Conservation (phyloP, 2,329 filamentous ascomycete species). For the Fusarium kyushuense region DNA sequence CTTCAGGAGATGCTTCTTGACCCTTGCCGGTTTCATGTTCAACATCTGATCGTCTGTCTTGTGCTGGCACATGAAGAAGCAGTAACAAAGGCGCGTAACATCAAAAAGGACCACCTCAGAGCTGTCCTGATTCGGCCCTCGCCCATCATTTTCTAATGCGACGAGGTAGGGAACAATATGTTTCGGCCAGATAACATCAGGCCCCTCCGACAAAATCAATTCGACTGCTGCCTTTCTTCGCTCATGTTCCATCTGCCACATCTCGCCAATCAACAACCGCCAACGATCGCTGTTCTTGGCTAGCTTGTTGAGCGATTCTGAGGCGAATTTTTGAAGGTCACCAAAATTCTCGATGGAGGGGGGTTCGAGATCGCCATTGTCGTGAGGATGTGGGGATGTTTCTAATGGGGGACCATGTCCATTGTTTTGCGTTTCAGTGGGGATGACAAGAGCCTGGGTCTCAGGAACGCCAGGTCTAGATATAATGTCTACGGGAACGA, state of each 20-base stretch:
- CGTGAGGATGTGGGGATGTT: not conserved
- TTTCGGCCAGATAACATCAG: constrained; percentile 38
- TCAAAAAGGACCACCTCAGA: constrained; percentile 47
- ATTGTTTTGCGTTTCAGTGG: not conserved
- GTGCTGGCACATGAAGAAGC: constrained; percentile 47
- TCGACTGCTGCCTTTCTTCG: constrained; percentile 48
- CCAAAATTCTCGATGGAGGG: constrained; percentile 44
- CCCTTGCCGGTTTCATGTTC: constrained; percentile 28
- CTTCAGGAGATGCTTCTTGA: constrained; percentile 32
- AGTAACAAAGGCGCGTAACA: constrained; percentile 49
- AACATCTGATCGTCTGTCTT: constrained; percentile 40
- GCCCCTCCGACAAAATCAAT: constrained; percentile 31
- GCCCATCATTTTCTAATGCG: constrained; percentile 25
- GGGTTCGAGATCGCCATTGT: not conserved
- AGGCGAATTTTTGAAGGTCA: constrained; percentile 43
- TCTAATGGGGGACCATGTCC: not conserved
- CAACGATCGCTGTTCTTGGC: constrained; percentile 47
- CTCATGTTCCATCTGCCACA: constrained; percentile 49
- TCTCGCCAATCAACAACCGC: constrained; percentile 48
- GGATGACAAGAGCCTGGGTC: not conserved
- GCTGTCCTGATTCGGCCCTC: constrained; percentile 20
- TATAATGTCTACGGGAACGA: not conserved
- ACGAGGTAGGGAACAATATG: constrained; percentile 34
- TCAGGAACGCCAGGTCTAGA: not conserved
- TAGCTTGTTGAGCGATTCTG: constrained; percentile 41